phyloP scores from a whole-genome alignment of 2,329 filamentous ascomycete species.

The Rhynchosporium graminicola region DNA sequence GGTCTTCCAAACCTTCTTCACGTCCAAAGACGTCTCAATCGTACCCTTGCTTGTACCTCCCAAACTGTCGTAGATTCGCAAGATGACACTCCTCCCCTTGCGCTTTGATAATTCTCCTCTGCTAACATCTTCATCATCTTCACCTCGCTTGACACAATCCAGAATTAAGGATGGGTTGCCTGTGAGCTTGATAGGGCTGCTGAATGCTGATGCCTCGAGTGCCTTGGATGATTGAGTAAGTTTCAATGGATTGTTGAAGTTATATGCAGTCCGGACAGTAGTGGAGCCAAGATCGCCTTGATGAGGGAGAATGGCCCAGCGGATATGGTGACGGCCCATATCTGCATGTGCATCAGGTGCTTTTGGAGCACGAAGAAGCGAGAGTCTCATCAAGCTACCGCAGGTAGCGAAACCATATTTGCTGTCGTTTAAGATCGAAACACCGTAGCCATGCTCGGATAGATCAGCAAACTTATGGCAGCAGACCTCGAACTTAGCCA shows the following conservation, averaged over 20 bases:
- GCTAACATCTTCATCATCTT: slow-evolving; percentile 76
- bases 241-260: slow-evolving; percentile 83
- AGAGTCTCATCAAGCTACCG: slow-evolving; percentile 87
- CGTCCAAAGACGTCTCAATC: slow-evolving; percentile 65
- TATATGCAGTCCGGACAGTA: slow-evolving; percentile 81
- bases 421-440: slow-evolving; percentile 90
- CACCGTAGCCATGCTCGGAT: slow-evolving; percentile 83
- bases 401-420: slow-evolving; percentile 95
- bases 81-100: slow-evolving; percentile 75
- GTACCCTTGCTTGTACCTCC: slow-evolving; percentile 77
- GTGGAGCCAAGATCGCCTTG: slow-evolving; percentile 66
- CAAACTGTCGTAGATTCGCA: slow-evolving; percentile 85
- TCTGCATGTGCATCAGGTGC: slow-evolving; percentile 92
- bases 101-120: slow-evolving; percentile 62
- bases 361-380: slow-evolving; percentile 82
- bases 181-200: slow-evolving; percentile 63
- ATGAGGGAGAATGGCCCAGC: slow-evolving; percentile 90
- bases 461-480: slow-evolving; percentile 93
- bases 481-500: slow-evolving; percentile 97
- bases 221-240: slow-evolving; percentile 49
- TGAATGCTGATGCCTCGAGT: slow-evolving; percentile 46
- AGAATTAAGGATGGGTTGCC: slow-evolving; percentile 71
- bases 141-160: slow-evolving; percentile 91
- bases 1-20: slow-evolving; percentile 77
- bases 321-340: slow-evolving; percentile 86